Evolutionary conservation across 108 stramenopile species (phyloP).

Genomic region (Aurantiochytrium sp.): DNA sequence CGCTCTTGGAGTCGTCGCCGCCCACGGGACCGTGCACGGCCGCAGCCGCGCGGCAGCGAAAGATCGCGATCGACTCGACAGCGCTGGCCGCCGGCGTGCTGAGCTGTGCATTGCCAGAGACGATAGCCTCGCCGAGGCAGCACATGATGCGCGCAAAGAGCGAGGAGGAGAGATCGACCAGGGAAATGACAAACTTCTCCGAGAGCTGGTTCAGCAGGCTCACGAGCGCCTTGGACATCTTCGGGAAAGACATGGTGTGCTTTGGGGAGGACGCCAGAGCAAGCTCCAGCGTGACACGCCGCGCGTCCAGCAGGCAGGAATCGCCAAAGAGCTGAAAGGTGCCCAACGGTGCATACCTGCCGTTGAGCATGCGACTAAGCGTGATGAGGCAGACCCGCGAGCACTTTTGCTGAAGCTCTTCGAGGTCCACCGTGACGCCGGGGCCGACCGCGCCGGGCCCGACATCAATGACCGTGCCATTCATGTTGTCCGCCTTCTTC

Average conservation of each 20-base stretch:
- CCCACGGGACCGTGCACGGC: not conserved
- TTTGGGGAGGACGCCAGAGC: not conserved
- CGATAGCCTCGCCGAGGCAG: constrained; percentile 20
- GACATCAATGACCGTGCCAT: not conserved
- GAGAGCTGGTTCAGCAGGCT: not conserved
- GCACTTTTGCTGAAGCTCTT: constrained; percentile 17
- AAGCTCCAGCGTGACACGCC: not conserved
- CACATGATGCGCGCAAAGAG: constrained; percentile 20
- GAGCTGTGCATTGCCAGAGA: not conserved
- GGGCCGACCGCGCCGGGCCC: not conserved
- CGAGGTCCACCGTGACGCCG: constrained; percentile 17
- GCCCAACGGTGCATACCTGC: not conserved
- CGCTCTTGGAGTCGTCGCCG: not conserved
- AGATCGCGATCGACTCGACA: constrained; percentile 17
- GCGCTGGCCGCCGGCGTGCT: not conserved
- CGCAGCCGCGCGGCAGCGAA: constrained; percentile 12
- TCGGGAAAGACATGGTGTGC: constrained; percentile 16
- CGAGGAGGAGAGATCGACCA: not conserved
- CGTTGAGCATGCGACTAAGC: constrained; percentile 13
- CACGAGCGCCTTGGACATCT: constrained; percentile 9
- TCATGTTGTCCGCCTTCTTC: not conserved
- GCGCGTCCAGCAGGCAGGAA: not conserved
- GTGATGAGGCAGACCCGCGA: constrained; percentile 20
- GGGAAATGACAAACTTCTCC: constrained; percentile 8
- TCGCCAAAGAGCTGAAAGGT: constrained; percentile 29